Percentiles rank a stretch among this genome's conserved stretches.
These are phyloP conservation scores for Podaxis pistillaris DNA, from an alignment of 768 basidiomycete genomes.

Conservation along the genomic window DNA sequence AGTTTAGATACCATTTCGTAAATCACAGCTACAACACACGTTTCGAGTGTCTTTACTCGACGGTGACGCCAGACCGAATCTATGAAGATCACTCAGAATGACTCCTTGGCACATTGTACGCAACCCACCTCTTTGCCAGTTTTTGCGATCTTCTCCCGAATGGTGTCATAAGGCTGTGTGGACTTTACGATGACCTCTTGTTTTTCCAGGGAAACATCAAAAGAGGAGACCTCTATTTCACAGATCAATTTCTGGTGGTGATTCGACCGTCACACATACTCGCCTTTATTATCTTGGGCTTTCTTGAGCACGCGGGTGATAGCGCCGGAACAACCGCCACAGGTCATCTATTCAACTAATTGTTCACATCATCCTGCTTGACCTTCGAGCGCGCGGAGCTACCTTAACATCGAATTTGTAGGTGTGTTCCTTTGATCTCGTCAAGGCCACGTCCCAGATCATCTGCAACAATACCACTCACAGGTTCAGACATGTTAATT, in stretches of 20 bases:
- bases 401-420: conserved; percentile 90
- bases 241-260: not conserved
- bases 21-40: not conserved
- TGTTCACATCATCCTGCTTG: not conserved
- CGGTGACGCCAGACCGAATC: conserved; percentile 45
- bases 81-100: conserved; percentile 4
- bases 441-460: not conserved
- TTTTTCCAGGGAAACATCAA: conserved; percentile 59
- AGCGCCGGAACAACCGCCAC: conserved; percentile 83
- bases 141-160: conserved; percentile 79
- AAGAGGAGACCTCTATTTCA: conserved; percentile 52
- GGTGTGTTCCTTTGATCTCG: conserved; percentile 32
- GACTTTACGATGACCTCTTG: conserved; percentile 75
- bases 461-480: not conserved
- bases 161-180: conserved; percentile 56
- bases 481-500: not conserved
- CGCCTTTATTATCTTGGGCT: conserved; percentile 46
- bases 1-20: not conserved
- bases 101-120: too few relatives aligned
- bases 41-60: conserved; percentile 28
- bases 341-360: conserved; percentile 65
- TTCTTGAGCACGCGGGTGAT: conserved; percentile 73
- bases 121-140: conserved; percentile 81
- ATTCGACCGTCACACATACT: not conserved
- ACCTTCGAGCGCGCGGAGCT: conserved; percentile 1